Conservation (phyloP, 495 filamentous ascomycete species). For the Stereocaulon alpinum region DNA sequence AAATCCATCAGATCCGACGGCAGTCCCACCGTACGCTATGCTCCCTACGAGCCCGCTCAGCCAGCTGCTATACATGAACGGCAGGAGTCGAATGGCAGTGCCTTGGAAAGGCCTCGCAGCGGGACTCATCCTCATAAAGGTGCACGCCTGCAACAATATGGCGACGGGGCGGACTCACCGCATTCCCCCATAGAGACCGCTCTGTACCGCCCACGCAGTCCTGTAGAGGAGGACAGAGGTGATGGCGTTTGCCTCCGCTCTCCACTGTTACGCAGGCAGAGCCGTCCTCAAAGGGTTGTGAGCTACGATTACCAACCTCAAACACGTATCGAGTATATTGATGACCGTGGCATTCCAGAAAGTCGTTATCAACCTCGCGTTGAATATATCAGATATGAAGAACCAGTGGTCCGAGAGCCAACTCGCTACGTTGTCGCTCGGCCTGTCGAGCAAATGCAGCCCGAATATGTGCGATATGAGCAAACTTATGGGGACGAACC, state of each 20-base stretch:
- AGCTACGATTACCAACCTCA: constrained; percentile 13
- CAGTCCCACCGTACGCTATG: constrained; percentile 4
- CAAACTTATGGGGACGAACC: constrained; percentile 10
- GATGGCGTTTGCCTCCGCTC: constrained; percentile 16
- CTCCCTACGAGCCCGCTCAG: constrained; percentile 10
- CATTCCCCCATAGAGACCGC: constrained; percentile 13
- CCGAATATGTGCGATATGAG: constrained; percentile 18
- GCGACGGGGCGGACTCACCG: constrained; percentile 19
- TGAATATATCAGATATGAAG: constrained; percentile 18
- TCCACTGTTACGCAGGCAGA: constrained; percentile 13
- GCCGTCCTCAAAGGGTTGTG: constrained; percentile 8
- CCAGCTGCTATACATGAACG: constrained; percentile 8
- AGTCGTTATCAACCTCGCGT: constrained; percentile 13
- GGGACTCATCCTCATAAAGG: not conserved
- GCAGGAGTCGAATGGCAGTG: constrained; percentile 5
- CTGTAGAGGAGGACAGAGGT: constrained; percentile 11
- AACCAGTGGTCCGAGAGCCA: constrained; percentile 7
- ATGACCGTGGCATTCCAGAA: constrained; percentile 13
- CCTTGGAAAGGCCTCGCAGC: constrained; percentile 4
- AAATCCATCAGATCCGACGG: not conserved
- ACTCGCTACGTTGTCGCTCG: constrained; percentile 18
- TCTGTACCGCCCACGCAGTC: constrained; percentile 22
- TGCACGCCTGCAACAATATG: constrained; percentile 8
- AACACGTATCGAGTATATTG: constrained; percentile 18
- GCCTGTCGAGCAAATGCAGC: constrained; percentile 12